Base-by-base conservation (phyloP, 2,329 filamentous ascomycete species). In the Cladobotryum protrusum region DNA sequence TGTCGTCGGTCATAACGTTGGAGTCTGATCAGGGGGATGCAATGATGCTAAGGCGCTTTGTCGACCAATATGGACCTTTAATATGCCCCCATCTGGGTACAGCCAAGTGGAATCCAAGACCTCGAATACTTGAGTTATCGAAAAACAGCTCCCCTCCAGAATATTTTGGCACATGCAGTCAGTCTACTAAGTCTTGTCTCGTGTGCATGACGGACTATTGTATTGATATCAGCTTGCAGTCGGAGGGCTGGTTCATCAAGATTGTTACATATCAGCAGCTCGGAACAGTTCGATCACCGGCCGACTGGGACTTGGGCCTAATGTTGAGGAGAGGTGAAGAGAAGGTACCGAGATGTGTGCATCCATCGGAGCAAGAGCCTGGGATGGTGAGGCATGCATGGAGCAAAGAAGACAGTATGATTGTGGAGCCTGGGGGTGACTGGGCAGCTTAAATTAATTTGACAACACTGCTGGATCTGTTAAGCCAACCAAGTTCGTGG, bases 191-290 rank as follows among this genome's bases (percentile, higher is more conserved):
- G 6, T 57, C 53, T 8, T 55, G 51, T 41, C 45, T 46, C 13
- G 9, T 57, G 9, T 57, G 55, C 34, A 39, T 52, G 3, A 52
- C 47, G 12, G 50, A 55, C 44, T 53, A 49, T 39, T 44, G 43
- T 34, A 43, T 54, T 36, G 34, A 41, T 29, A 45, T 49, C 32
- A 49, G 18, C 1, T 36, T 34, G 43, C 15, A 44, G 14, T 18
- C 32, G 20, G 34, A 52, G 20, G 32, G 35, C 8, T 55, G 55
- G 50, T 32, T 44, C 13, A 47, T 57, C n/a, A 44, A 29, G 19
- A 35, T 57, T 8, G 24, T 18, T n/a, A 44, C 17, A 12, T 57
- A 52, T 37, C 46, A 32, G 12, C 50, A 49, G 41, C 48, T 55
- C 32, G 53, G 55, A 48, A 20, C n/a, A 33, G 50, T 46, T 9